These are phyloP conservation scores for Coemansia umbellata DNA, from an alignment of 192 early-diverging fungal species.

Conservation along the genomic window DNA sequence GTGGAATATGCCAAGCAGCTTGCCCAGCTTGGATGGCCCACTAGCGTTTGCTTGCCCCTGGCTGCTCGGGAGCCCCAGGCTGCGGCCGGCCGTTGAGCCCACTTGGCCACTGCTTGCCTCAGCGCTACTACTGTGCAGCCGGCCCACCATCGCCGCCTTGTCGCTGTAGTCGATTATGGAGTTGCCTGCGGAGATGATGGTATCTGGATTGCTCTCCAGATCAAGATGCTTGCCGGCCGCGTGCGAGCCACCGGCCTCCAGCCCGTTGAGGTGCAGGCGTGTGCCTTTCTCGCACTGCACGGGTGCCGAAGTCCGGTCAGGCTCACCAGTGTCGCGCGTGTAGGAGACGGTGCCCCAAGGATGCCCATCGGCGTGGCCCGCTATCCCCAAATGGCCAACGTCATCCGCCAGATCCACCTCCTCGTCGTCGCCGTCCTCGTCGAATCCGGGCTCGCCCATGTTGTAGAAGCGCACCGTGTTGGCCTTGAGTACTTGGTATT, in stretches of 20 bases:
- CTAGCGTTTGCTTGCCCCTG: no score
- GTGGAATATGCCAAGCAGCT: constrained; percentile 12
- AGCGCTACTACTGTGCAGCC: no score
- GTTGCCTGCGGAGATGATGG: constrained; percentile 28
- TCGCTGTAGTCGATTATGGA: constrained; percentile 24
- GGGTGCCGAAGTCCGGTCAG: neutral
- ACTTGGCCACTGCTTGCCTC: no score
- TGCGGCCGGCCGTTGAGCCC: neutral
- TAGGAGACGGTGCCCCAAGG: neutral
- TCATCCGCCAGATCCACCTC: constrained; percentile 3
- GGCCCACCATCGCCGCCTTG: constrained; percentile 17
- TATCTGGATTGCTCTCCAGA: constrained; percentile 48
- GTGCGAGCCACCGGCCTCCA: neutral
- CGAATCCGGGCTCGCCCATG: constrained; percentile 48
- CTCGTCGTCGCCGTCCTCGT: constrained; percentile 18
- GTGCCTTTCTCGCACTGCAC: constrained; percentile 29
- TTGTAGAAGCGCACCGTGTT: constrained; percentile 52
- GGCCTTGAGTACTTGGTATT: constrained; percentile 53
- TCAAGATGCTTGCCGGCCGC: constrained; percentile 13
- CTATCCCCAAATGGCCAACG: neutral
- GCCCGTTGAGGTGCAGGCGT: constrained; percentile 34
- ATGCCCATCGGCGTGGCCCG: neutral
- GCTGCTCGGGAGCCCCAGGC: neutral
- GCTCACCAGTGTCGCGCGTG: neutral
- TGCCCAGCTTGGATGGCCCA: no score